A percentile compares a stretch with the other conserved stretches of the same genome.
Conservation (phyloP, 1,284 basidiomycete genomes). For the Marasmius tenuissimus region DNA sequence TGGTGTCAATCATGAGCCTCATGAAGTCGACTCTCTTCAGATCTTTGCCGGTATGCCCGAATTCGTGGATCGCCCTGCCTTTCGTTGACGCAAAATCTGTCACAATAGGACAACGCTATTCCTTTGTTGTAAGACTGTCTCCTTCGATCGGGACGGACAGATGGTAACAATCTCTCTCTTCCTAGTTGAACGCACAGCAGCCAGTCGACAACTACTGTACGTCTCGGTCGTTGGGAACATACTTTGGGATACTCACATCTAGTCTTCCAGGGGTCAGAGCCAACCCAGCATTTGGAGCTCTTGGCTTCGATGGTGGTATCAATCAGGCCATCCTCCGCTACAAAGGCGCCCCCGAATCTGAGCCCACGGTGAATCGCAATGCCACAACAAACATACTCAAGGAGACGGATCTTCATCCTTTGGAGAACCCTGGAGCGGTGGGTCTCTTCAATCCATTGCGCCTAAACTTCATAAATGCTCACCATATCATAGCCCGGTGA, state of each 20-base stretch:
- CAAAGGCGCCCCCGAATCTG: conserved; percentile 31
- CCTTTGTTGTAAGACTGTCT: conserved; percentile 25
- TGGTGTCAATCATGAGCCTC: neutral
- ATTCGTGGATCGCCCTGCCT: neutral
- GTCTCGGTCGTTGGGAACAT: neutral
- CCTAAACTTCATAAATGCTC: neutral
- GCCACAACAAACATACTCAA: conserved; percentile 15
- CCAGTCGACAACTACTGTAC: conserved; percentile 34
- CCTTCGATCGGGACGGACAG: neutral
- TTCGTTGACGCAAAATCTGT: neutral
- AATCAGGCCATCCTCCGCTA: conserved; percentile 47
- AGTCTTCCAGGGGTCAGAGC: conserved; percentile 36
- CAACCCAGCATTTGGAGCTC: conserved; percentile 30
- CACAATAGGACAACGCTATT: conserved; percentile 35
- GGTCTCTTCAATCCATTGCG: neutral
- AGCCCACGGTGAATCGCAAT: conserved; percentile 24
- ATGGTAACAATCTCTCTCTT: neutral
- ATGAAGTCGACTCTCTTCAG: neutral
- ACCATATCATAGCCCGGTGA: conserved; percentile 21
- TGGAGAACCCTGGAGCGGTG: conserved; percentile 20
- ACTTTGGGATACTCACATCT: neutral
- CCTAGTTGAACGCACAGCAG: conserved; percentile 29
- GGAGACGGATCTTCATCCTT: conserved; percentile 25
- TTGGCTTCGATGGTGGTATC: conserved; percentile 30
- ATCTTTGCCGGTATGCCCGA: neutral